Evolutionary conservation across 805 yeast genomes (phyloP), one percentile per base, ranked within the genome.

Genomic region (Ogataea nitratoaversa): DNA sequence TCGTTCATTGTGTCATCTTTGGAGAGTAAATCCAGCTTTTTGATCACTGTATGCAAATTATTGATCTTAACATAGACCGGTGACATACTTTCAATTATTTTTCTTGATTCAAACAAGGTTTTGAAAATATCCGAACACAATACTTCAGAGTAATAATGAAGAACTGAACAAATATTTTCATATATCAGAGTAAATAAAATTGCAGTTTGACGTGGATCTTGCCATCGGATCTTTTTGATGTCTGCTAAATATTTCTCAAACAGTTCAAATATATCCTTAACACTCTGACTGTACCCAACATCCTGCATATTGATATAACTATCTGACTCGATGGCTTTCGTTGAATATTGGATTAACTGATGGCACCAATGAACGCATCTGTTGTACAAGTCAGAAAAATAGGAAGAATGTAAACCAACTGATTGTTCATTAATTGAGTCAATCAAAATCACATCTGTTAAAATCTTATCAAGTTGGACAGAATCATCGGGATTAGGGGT

Each of bases 51-150:
- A 31, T 47, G 47, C 30, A 50, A 34, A 30, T 50, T 49, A 35
- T 50, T 50, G 24, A 50, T 38, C 37, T 48, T 50, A 18, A 43
- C 43, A 30, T 43, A 48, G 12, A 44, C 30, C 9, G 43, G 42
- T 18, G 38, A 27, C 11, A 47, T 27, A 9, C 28, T 31, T 11
- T 30, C 34, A 32, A 36, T 29, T 11, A 42, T 22, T 2, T 27
- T 32, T 9, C 24, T 27, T 19, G 24, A 16, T 7, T 32, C 34
- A 2, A 38, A 28, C 23, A 48, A 31, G 9, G 41, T 41, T 12
- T 32, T 37, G 13, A 46, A 30, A 16, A 50, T 24, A 16, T 50
- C 51, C 2, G 29, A 17, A 2, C 49, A 41, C 27, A 50, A 34
- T 9, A 18, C n/a, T 13, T 32, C 35, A 12, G 49, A 40, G 37